Conservation (phyloP, 2,329 filamentous ascomycete genomes). For the Clarireedia monteithiana region DNA sequence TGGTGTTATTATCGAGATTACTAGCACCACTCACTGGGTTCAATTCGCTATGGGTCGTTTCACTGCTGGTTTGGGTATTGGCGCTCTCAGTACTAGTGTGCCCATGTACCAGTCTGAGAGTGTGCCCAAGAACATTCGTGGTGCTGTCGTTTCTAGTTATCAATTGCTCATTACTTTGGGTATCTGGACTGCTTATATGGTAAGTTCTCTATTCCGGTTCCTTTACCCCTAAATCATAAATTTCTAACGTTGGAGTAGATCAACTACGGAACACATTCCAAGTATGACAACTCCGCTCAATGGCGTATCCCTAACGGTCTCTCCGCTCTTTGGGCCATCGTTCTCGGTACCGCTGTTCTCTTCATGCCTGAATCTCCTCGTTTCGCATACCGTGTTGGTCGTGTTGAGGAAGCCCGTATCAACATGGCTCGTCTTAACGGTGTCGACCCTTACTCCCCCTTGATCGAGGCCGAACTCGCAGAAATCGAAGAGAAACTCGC, state of each 20-base stretch:
- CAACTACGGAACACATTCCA: conserved; percentile 51
- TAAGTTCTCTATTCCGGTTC: conserved; percentile 21
- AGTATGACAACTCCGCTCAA: conserved; percentile 37
- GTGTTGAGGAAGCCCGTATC: conserved; percentile 39
- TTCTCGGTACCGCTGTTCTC: conserved; percentile 43
- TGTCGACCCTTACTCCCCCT: conserved; percentile 33
- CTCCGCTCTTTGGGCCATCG: conserved; percentile 47
- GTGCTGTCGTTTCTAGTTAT: conserved; percentile 55
- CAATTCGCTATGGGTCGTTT: conserved; percentile 58
- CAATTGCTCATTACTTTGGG: conserved; percentile 64
- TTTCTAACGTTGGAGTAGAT: conserved; percentile 35
- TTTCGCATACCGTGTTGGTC: conserved; percentile 40
- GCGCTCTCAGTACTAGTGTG: conserved; percentile 54
- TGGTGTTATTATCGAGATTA: conserved; percentile 57
- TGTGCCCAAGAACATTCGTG: conserved; percentile 55
- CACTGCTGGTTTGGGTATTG: conserved; percentile 59
- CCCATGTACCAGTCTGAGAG: conserved; percentile 65
- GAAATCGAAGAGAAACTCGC: conserved; percentile 45
- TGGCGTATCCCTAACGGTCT: conserved; percentile 57
- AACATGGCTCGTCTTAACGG: conserved; percentile 38
- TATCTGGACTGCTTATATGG: conserved; percentile 50
- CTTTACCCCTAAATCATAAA: background rate
- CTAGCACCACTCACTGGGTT: conserved; percentile 48
- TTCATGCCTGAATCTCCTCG: conserved; percentile 49
- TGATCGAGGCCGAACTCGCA: conserved; percentile 40